Evolutionary conservation across 2,329 filamentous ascomycete species (phyloP), one percentile per base, ranked within the genome.

Genomic region (Xylaria sp.): DNA sequence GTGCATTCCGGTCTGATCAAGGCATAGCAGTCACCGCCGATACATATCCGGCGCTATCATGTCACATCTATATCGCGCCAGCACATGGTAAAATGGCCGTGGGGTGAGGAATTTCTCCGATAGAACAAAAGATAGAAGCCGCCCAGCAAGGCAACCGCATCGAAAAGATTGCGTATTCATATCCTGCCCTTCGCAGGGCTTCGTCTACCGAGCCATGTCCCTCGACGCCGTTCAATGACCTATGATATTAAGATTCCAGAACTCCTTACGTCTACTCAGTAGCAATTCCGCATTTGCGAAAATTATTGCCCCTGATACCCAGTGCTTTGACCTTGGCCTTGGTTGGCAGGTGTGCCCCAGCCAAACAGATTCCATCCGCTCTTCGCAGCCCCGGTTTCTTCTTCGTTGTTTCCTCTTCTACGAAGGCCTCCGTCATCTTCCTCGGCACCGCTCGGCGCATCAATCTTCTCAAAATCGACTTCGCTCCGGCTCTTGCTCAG

Each of bases 381-480:
- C 45, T 29, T 67, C 22, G 64, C 59, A 29, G 47, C 55, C 11
- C 63, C 61, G n/a, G 56, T 22, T 6, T 64, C 61, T 11, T 65
- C 63, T 3, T 65, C 66, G 15, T 17, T 49, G 50, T 63, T 54
- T 64, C 74, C 56, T 67, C 70, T 63, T 66, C 71, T 65, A 68
- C 73, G 69, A 68, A 81, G 72, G 64, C 80, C 74, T 20, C 73
- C 74, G 10, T 73, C 82, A 36, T 81, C 83, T 51, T 87, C 86
- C 74, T 87, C 89, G 29, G 81, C 82, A 10, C 85, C 85, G 74
- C 89, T 90, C 75, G 94, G 91, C 38, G 90, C 89, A 69, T 96
- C 92, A 72, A 96, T 92, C 77, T 93, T 92, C 75, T 97, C 94
- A 75, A 97, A 97, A 73, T 97, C 95, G 22, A 87, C 88, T 77